Evolutionary conservation across 306 rosid species (phyloP), one percentile per base, ranked within the genome.

Genomic region (Lithocarpus polystachyus): DNA sequence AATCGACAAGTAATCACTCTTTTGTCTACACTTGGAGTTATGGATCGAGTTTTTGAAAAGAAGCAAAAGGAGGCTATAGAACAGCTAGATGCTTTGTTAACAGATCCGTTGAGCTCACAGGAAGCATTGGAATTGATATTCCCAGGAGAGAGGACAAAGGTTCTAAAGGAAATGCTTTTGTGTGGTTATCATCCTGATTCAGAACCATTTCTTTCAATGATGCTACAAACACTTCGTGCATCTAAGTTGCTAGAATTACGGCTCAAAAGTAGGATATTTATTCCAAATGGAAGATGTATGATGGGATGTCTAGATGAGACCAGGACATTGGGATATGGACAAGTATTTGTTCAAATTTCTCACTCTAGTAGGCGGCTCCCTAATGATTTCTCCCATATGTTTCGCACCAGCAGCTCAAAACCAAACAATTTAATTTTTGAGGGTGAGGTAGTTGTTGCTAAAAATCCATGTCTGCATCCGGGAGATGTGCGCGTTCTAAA

Each of bases 291-390:
- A 73, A 81, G 89, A 74, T 65, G 72, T 3, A 59, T 88, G 86
- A 80, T 85, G 81, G 91, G 91, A 43, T 88, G 91, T 45, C 60
- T 88, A 1, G 91, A 85, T 29, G 91, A 88, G 62, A 88, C 91
- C 0, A 71, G 81, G 4, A 75, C 77, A 3, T 23, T 88, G 20
- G 75, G 81, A 24, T 85, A 88, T 56, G 89, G 91, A 1, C 81
- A 85, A 11, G 84, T 85, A 60, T 88, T 85, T 70, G 82, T 81
- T 28, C 87, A 72, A 5, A 68, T 82, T 56, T 82, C 87, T 73
- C 14, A 0, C 55, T 72, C 48, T 1, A 15, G 40, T 28, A 72
- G 13, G 62, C 61, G 52, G 26, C 43, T 79, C 20, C 1, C 5
- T 15, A 33, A 64, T 35, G 17, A 72, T 12, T 64, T 64, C 19